Base-by-base conservation (phyloP, 768 basidiomycete species). In the Phallus indusiatus region DNA sequence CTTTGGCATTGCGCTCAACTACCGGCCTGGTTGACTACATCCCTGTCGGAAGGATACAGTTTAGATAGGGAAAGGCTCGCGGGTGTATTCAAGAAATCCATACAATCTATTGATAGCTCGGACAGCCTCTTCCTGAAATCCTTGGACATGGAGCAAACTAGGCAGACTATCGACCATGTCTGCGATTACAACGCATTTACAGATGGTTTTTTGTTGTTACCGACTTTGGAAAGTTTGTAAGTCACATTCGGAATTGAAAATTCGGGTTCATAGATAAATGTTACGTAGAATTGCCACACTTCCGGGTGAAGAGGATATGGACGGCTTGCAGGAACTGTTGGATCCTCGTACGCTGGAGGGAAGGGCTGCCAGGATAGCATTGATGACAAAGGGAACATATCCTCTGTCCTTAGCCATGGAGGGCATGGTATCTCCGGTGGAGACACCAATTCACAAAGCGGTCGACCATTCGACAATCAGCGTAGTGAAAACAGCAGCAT, bases 141-240 rank as follows among this genome's bases (percentile, higher is more conserved):
- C 0, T 51, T 72, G 11, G 67, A 72, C 46, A 51, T 64, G 18
- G 70, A 70, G 42, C 68, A 68, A 47, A 67, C 70, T 6, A 66
- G 71, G 22, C 63, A 63, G n/a, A 63, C 69, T 10, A 65, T 73
- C 20, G 67, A 71, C 53, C 70, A 73, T 42, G 63, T 72, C 14
- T 68, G 67, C 0, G 64, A 66, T 20, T 72, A 71, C 62, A 67
- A 73, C 55, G 68, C 71, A 1, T 68, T 72, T 60, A 64, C 62
- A 10, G 70, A 73, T 50, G 71, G 70, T 28, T 73, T 72, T 61
- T 63, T 73, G 14, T 55, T 73, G 8, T 58, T 71, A 21, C 71
- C 72, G 9, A 69, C 71, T 12, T 65, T 72, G 24, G 67, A 73
- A 61, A 72, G 70, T 65, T 68, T 72, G 72, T 72, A 42, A 60